phyloP scores from a whole-genome alignment of 129 eudicot genomes.

The Smallanthus sonchifolius region DNA sequence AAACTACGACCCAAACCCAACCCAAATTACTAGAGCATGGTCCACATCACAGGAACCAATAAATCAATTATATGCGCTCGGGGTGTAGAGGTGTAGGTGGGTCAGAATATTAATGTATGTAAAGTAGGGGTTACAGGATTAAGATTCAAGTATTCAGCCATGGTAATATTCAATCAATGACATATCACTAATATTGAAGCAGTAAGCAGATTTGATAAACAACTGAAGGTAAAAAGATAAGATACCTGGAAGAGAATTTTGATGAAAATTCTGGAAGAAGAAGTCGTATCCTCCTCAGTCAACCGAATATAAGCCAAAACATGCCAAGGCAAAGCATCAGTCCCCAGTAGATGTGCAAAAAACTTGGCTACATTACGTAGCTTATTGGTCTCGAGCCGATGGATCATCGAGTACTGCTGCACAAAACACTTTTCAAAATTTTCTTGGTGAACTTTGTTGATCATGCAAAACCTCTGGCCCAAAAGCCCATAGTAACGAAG shows the following conservation, averaged over 20 bases:
- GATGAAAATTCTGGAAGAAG: conserved; percentile 90
- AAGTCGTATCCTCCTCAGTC: conserved; percentile 92
- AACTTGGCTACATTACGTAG: conserved; percentile 89
- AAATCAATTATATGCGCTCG: no score
- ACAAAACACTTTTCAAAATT: conserved; percentile 86
- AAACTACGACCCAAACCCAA: not conserved
- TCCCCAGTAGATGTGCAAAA: conserved; percentile 94
- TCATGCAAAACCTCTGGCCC: conserved; percentile 97
- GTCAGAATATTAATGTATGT: not conserved
- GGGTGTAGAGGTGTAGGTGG: no score
- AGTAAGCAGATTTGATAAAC: not conserved
- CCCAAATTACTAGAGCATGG: no score
- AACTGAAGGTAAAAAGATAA: not conserved
- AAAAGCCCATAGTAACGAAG: conserved; percentile 89
- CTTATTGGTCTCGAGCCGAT: conserved; percentile 88
- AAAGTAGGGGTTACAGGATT: not conserved
- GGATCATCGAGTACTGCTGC: conserved; percentile 94
- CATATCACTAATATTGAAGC: not conserved
- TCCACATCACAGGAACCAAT: no score
- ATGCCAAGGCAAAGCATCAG: conserved; percentile 92
- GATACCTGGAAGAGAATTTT: conserved; percentile 93
- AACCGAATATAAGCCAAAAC: conserved; percentile 73
- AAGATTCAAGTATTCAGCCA: not conserved
- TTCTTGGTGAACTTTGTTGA: conserved; percentile 83
- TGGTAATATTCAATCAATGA: not conserved